A percentile compares a stretch with the other conserved stretches of the same genome.
Conservation (phyloP, 345 rosid species). For the Boechera retrofracta region DNA sequence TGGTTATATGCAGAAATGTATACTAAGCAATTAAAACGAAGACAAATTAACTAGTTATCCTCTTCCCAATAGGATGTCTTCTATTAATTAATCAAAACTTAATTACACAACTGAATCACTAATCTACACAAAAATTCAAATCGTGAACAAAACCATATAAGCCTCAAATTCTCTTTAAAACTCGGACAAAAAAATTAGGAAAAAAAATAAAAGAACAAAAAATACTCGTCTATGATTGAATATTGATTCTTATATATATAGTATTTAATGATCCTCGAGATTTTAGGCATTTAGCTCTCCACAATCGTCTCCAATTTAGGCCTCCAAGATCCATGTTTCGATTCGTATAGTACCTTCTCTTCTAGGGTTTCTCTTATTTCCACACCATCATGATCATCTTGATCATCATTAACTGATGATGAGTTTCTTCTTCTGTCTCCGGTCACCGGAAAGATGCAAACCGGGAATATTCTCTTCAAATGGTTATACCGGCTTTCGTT, state of each 20-base stretch:
- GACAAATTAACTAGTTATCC: neutral
- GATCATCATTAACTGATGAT: conserved; percentile 23
- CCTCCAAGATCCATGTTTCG: conserved; percentile 45
- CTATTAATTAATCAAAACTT: neutral
- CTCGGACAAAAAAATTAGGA: conserved; percentile 31
- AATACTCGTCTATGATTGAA: conserved; percentile 17
- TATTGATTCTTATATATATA: neutral
- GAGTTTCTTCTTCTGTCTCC: conserved; percentile 40
- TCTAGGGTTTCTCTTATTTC: conserved; percentile 37
- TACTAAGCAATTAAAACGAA: neutral
- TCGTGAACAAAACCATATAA: conserved; percentile 17
- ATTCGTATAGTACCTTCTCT: conserved; percentile 39
- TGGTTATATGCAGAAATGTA: neutral
- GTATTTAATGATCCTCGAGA: conserved; percentile 13
- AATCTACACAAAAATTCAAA: neutral
- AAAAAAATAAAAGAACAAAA: neutral
- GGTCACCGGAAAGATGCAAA: conserved; percentile 37
- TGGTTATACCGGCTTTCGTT: conserved; percentile 39
- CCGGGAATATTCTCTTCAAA: conserved; percentile 47
- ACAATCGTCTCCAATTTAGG: conserved; percentile 48
- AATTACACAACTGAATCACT: neutral
- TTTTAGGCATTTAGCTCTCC: conserved; percentile 38
- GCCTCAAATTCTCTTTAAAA: conserved; percentile 31
- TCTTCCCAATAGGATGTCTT: neutral
- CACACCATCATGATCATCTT: conserved; percentile 24